Evolutionary conservation across 2,329 filamentous ascomycete species (phyloP).

Genomic region (Helotiales sp.): DNA sequence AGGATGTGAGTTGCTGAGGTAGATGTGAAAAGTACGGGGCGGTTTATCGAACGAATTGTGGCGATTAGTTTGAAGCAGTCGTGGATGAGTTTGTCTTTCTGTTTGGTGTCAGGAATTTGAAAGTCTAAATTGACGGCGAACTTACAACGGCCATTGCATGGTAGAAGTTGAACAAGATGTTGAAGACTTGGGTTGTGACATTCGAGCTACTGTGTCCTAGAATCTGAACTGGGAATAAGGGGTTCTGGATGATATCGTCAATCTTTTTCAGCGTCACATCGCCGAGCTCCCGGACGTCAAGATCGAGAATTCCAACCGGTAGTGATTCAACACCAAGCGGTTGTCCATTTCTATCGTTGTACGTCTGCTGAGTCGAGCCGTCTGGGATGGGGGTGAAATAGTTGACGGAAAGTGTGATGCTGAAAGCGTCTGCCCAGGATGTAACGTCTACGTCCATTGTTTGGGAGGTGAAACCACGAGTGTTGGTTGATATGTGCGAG

Average conservation of each 20-base stretch:
- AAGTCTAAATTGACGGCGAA: not conserved
- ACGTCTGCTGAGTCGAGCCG: conserved; percentile 14
- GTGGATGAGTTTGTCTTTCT: conserved; percentile 16
- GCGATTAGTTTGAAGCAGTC: conserved; percentile 21
- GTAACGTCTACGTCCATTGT: not conserved
- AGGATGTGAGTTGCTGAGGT: conserved; percentile 19
- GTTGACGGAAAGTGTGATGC: not conserved
- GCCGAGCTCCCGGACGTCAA: not conserved
- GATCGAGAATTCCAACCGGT: conserved; percentile 22
- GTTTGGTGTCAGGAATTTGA: not conserved
- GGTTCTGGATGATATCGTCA: conserved; percentile 2
- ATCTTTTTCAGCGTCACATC: not conserved
- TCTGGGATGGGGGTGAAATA: conserved; percentile 21
- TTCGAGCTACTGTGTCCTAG: not conserved
- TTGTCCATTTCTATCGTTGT: conserved; percentile 18
- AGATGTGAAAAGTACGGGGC: conserved; percentile 25
- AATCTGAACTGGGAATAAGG: not conserved
- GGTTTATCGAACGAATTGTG: conserved; percentile 7
- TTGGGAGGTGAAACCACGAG: not conserved
- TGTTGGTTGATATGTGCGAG: not conserved
- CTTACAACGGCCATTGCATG: conserved; percentile 6
- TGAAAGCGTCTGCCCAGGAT: not conserved
- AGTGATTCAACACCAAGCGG: conserved; percentile 28
- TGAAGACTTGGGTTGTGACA: conserved; percentile 5
- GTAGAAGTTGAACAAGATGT: conserved; percentile 5